Evolutionary conservation across 1,284 basidiomycete genomes (phyloP).

Genomic region (Sutorius eximius): DNA sequence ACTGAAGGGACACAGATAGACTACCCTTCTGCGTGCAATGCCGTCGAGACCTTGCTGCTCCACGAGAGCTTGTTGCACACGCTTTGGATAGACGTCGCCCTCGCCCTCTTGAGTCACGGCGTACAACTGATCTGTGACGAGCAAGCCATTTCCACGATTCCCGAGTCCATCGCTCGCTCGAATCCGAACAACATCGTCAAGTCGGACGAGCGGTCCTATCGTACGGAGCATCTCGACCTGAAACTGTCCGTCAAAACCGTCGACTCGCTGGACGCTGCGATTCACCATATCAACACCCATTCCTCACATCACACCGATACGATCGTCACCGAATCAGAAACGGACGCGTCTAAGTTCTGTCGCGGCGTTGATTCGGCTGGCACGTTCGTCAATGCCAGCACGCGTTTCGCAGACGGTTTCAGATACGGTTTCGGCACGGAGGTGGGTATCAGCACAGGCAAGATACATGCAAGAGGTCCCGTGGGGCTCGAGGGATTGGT

Average conservation of each 20-base stretch:
- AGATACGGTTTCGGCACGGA: slow-evolving; percentile 97
- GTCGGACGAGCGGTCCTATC: slow-evolving; percentile 67
- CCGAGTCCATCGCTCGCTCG: slow-evolving; percentile 32
- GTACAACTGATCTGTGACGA: slow-evolving; percentile 84
- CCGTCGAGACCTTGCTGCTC: slow-evolving; percentile 88
- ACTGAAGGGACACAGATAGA: slow-evolving; percentile 58
- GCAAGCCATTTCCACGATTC: slow-evolving; percentile 55
- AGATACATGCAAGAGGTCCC: slow-evolving; percentile 95
- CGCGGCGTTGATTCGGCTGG: slow-evolving; percentile 90
- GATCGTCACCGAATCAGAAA: slow-evolving; percentile 82
- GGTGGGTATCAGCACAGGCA: slow-evolving; percentile 95
- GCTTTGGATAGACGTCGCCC: slow-evolving; percentile 81
- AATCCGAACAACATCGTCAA: slow-evolving; percentile 46
- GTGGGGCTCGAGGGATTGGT: slow-evolving; percentile 95
- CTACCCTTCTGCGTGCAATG: slow-evolving; percentile 97
- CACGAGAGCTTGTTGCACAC: slow-evolving; percentile 71
- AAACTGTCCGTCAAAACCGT: slow-evolving; percentile 80
- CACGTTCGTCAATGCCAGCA: slow-evolving; percentile 92
- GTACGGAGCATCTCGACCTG: slow-evolving; percentile 86
- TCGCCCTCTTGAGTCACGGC: slow-evolving; percentile 64
- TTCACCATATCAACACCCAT: slow-evolving; percentile 89
- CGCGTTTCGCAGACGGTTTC: slow-evolving; percentile 96
- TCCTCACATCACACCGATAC: slow-evolving; percentile 95
- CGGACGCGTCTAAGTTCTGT: slow-evolving; percentile 76
- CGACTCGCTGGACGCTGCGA: slow-evolving; percentile 70